Evolutionary conservation across 2,329 filamentous ascomycete species (phyloP).

Genomic region (Fusarium austroafricanum): DNA sequence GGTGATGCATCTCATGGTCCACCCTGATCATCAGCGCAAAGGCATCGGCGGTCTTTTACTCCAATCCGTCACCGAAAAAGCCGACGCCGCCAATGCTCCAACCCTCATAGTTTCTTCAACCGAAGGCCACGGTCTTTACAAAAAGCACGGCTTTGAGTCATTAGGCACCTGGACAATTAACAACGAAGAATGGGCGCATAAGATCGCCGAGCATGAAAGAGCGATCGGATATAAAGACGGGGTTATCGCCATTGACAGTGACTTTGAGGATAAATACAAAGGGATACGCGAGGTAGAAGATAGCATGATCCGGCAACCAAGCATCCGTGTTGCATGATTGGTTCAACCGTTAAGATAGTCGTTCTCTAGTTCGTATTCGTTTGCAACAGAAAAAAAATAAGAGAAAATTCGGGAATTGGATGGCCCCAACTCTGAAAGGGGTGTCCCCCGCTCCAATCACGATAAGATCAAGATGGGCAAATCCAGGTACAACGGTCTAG

Average conservation of each 20-base stretch:
- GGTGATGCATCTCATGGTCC: slow-evolving; percentile 43
- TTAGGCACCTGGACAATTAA: slow-evolving; percentile 36
- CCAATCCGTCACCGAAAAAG: slow-evolving; percentile 22
- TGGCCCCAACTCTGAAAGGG: background rate
- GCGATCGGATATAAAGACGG: slow-evolving; percentile 25
- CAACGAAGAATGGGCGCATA: slow-evolving; percentile 37
- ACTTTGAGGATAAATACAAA: slow-evolving; percentile 7
- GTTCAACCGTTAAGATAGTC: background rate
- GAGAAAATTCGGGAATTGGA: slow-evolving; percentile 19
- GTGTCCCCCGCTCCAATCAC: slow-evolving; percentile 35
- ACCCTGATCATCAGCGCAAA: slow-evolving; percentile 37
- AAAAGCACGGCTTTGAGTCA: slow-evolving; percentile 27
- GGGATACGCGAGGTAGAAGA: slow-evolving; percentile 37
- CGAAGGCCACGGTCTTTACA: slow-evolving; percentile 34
- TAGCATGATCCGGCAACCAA: slow-evolving; percentile 41
- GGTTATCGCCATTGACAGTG: slow-evolving; percentile 13
- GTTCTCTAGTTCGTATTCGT: slow-evolving; percentile 41
- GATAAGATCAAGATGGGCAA: slow-evolving; percentile 42
- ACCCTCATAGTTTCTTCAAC: slow-evolving; percentile 33
- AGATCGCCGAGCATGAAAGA: slow-evolving; percentile 21
- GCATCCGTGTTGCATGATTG: slow-evolving; percentile 28
- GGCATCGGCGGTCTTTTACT: slow-evolving; percentile 37
- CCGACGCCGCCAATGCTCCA: slow-evolving; percentile 24
- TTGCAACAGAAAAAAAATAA: slow-evolving; percentile 6
- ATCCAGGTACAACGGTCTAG: slow-evolving; percentile 37